Base-by-base conservation (phyloP, 2,329 filamentous ascomycete species). In the Cladobotryum mycophilum region DNA sequence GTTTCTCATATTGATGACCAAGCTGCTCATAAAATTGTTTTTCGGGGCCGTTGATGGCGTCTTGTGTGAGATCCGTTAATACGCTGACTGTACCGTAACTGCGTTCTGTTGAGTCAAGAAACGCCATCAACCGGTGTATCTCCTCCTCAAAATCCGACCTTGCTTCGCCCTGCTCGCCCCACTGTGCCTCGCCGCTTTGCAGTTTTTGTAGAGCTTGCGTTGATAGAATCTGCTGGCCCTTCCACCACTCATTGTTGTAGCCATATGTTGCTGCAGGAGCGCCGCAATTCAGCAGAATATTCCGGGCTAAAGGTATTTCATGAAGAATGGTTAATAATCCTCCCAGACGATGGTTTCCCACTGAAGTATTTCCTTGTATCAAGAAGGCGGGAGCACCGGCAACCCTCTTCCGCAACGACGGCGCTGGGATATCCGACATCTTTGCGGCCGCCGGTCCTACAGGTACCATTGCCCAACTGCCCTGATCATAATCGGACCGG, bases 101-200 rank as follows among this genome's bases (percentile, higher is more conserved):
- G 41, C 82, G 73, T 22, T 84, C 77, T 0, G 81, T 82, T 9
- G 65, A 68, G 51, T 85, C 81, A 3, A 85, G 70, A 54, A 85
- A 84, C 9, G 80, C 81, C 69, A 85, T 75, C 5, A 85, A 63
- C 13, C 82, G 78, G 56, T 84, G 81, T 2, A 84, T 56, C 61
- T 85, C 82, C 20, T 80, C 71, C 47, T 69, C 64, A 52, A 80
- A 70, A 15, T 70, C 63, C 12, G 72, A 63, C 44, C 63, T 64
- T 33, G 58, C 48, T 34, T 63, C 65, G 25, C 51, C 45, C 15
- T 48, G 56, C 11, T 64, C 60, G 5, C 60, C 64, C 63, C 61
- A 69, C 34, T 62, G 53, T 1, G 60, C 42, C 30, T 69, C 64
- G 41, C 56, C 63, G 14, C 57, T 56, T 46, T 61, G 61, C 58